Evolutionary conservation across 1,284 basidiomycete genomes (phyloP), one percentile per base, ranked within the genome.

Genomic region (Omphalotus olearius): DNA sequence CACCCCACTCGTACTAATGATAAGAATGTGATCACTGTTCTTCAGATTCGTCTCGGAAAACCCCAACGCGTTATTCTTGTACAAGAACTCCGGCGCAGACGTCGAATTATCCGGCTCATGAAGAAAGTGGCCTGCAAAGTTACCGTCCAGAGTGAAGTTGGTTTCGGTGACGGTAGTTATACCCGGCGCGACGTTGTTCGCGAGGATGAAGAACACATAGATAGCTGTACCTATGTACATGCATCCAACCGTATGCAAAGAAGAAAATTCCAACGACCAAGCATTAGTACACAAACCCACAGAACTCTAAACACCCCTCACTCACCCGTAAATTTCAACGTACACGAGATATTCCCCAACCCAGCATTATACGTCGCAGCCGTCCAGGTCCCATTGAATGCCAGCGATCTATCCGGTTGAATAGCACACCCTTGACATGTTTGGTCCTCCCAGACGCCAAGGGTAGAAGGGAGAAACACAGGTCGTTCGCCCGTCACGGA

Each of bases 111-210:
- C 46, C 9, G 63, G 62, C 1, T 45, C 37, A 41, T 65, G 60
- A 11, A 36, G 18, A 45, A 62, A 66, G 10, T 39, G n/a, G 2
- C 53, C 55, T 2, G 51, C 56, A 1, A 18, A 1, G 3, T 37
- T 33, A 0, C 62, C 62, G 45, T 67, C 63, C 4, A 67, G 51
- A 14, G 55, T 57, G 53, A 67, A 64, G 36, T 59, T 60, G 47
- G 59, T 55, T 25, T 63, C 57, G 1, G 64, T 62, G 10, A 47
- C 50, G 7, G 61, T 59, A 4, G 57, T 61, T 9, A 61, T 47
- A 18, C 60, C 53, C 28, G 43, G 25, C 18, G 35, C 52, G 28
- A 42, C 41, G 23, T 49, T 35, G 38, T 54, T 54, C n/a, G 48
- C 47, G 25, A 54, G 52, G 26, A 54, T 54, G 33, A 54, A 54